Conservation (phyloP, 129 eudicot genomes). For the Cynara cardunculus region DNA sequence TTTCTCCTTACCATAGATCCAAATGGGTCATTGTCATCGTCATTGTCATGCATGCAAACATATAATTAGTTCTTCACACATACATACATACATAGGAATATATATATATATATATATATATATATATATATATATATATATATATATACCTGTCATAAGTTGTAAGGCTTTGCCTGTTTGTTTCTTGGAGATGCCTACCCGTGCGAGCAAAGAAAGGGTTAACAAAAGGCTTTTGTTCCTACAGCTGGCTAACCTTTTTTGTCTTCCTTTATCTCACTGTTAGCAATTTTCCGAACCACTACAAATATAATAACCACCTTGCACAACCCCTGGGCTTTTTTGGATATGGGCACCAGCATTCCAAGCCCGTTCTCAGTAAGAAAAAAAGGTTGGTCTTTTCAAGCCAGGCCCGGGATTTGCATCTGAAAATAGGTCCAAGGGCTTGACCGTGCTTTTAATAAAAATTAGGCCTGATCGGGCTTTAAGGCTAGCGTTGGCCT, state of each 20-base stretch:
- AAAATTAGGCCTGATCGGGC: not conserved
- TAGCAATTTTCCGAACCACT: not conserved
- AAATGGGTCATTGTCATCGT: not conserved
- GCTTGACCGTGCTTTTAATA: no score
- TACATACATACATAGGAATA: not conserved
- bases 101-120: not conserved
- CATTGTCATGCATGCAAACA: not conserved
- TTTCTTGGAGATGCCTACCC: conserved; percentile 28
- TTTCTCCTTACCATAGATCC: not conserved
- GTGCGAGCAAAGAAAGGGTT: conserved; percentile 32
- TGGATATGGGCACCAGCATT: not conserved
- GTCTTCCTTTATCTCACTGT: conserved; percentile 5
- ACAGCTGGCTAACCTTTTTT: conserved; percentile 33
- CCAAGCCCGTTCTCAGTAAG: not conserved
- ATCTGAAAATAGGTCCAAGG: not conserved
- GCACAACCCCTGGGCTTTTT: not conserved
- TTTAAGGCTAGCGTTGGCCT: no score
- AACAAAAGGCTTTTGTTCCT: not conserved
- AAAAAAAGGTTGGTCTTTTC: not conserved
- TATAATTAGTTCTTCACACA: not conserved
- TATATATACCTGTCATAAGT: not conserved
- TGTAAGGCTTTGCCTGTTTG: not conserved
- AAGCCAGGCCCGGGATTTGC: not conserved
- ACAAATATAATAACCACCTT: not conserved
- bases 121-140: conserved; percentile 2